phyloP scores from a whole-genome alignment of 495 filamentous ascomycete genomes.

The Xylaria cubensis region DNA sequence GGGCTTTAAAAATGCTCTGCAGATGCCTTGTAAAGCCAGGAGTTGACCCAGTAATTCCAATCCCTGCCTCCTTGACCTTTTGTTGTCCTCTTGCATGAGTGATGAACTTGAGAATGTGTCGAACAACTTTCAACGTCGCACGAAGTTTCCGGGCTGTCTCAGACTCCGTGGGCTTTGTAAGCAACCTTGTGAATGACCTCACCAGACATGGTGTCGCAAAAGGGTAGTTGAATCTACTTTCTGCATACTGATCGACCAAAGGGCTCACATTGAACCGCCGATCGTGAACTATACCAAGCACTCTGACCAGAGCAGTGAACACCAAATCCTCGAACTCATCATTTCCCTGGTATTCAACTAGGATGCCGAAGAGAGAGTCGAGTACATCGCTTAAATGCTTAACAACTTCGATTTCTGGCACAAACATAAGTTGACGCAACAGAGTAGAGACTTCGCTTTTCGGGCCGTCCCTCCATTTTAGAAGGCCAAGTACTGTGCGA shows the following conservation, averaged over 20 bases:
- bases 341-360: constrained; percentile 86
- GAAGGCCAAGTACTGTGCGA: constrained; percentile 79
- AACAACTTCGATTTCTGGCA: constrained; percentile 96
- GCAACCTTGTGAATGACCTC: constrained; percentile 79
- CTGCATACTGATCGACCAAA: constrained; percentile 89
- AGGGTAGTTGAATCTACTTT: constrained; percentile 88
- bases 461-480: constrained; percentile 83
- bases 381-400: constrained; percentile 91
- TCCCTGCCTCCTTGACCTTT: constrained; percentile 84
- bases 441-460: constrained; percentile 72
- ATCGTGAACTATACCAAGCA: constrained; percentile 93
- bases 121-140: constrained; percentile 92
- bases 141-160: constrained; percentile 83
- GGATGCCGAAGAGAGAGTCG: constrained; percentile 87
- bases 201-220: constrained; percentile 93
- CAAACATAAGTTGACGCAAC: constrained; percentile 84
- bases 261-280: constrained; percentile 90
- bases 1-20: constrained; percentile 83
- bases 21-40: constrained; percentile 84
- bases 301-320: constrained; percentile 86
- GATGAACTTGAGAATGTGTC: constrained; percentile 93
- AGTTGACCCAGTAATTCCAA: constrained; percentile 80
- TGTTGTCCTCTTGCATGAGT: constrained; percentile 87
- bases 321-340: constrained; percentile 92
- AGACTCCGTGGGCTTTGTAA: constrained; percentile 78